Evolutionary conservation across 371 early-diverging fungal genomes (phyloP), one percentile per base, ranked within the genome.

Genomic region (Mortierella sp.): DNA sequence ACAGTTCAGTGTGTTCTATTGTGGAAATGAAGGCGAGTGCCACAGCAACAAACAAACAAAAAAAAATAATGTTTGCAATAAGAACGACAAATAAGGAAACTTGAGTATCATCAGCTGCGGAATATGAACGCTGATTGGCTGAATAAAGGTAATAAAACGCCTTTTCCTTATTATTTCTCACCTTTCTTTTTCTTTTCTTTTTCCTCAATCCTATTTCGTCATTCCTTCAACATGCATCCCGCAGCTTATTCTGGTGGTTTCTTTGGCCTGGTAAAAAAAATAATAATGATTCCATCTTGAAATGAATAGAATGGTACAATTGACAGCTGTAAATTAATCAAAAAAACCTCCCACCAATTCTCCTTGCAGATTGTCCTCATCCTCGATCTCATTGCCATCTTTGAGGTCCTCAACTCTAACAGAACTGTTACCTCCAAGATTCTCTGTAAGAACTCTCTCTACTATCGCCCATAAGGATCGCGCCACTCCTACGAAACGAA

Each of bases 351-450:
- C n/a, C 32, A 3, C 43, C 12, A 42, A 22, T 45, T 45, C 47
- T 23, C 17, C 45, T 58, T 19, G 29, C 61, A 75, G 75, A 56
- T 89, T 62, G 67, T 89, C 67, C 79, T 89, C 32, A 86, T 89
- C 62, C 77, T 89, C 53, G 89, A 89, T 66, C 80, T 89, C 22
- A 87, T 88, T 61, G 87, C 85, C 34, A 84, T 89, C 66, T 88
- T 87, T 70, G 89, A 89, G 73, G 85, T 89, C 22, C 78, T 89
- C 75, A 87, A 85, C 80, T 89, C 89, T 0, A 87, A 73, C 55
- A 84, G 88, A 28, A 59, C 80, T 19, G 71, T 87, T 17, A 40
- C 61, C 34, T 85, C 72, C 72, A 77, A 77, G 78, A 34, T 76
- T 22, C 72, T 72, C 32, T 77, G 78, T 75, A 75, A 75, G 43